Percentiles rank a stretch among this genome's conserved stretches.
Evolutionary conservation across 345 rosid genomes (phyloP).

Genomic region (Rhodamnia argentea): DNA sequence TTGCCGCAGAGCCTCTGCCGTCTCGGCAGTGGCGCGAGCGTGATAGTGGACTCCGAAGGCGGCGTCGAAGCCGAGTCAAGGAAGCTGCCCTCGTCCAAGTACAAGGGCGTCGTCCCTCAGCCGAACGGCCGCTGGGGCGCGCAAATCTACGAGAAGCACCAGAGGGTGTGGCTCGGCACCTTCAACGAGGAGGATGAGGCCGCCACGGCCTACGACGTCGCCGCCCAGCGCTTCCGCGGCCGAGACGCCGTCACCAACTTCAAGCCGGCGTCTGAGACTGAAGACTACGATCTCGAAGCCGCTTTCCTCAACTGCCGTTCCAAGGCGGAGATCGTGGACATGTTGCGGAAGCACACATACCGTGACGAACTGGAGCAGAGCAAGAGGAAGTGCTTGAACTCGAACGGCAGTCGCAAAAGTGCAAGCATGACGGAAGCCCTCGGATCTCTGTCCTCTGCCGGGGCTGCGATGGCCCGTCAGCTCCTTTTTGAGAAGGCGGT

Average conservation of each 20-base stretch:
- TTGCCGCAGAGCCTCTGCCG: constrained; percentile 11
- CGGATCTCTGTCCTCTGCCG: neutral
- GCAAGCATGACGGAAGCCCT: neutral
- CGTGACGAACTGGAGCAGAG: constrained; percentile 66
- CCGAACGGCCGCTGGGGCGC: constrained; percentile 99
- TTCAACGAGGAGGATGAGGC: constrained; percentile 83
- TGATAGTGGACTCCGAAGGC: constrained; percentile 47
- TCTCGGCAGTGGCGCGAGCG: constrained; percentile 45
- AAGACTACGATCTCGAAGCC: constrained; percentile 31
- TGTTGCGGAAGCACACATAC: constrained; percentile 89
- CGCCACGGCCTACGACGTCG: constrained; percentile 78
- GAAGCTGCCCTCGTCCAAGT: constrained; percentile 81
- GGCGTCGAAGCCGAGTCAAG: constrained; percentile 73
- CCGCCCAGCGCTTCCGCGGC: constrained; percentile 81
- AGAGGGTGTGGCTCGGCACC: constrained; percentile 93
- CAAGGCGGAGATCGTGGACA: constrained; percentile 83
- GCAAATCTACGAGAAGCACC: constrained; percentile 99
- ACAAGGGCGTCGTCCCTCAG: constrained; percentile 94
- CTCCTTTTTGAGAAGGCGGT: constrained; percentile 44
- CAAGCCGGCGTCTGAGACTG: constrained; percentile 15
- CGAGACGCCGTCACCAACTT: constrained; percentile 78
- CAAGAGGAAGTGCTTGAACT: constrained; percentile 28
- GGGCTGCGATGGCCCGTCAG: neutral
- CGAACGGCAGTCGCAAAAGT: constrained; percentile 14
- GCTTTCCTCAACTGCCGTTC: constrained; percentile 63